Evolutionary conservation across 768 basidiomycete species (phyloP), one percentile per base, ranked within the genome.

Genomic region (Sarcomyxa edulis): DNA sequence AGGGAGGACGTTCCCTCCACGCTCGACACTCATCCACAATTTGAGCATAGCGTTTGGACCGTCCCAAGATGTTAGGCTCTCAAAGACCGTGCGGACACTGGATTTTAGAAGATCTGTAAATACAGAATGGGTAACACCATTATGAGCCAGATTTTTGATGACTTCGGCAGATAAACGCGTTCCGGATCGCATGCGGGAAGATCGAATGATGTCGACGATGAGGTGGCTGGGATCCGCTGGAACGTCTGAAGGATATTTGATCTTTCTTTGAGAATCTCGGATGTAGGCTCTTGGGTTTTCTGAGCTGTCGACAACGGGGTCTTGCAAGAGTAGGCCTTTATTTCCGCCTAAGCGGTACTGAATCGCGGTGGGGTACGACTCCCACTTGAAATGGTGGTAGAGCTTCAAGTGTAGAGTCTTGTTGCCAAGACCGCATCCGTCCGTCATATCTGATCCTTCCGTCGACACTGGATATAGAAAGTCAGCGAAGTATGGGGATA

Each of bases 111-210:
- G 46, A 1, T 62, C 37, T 4, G 56, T 32, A 44, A 82, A 76
- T 5, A 66, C 52, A 0, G 30, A 3, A 19, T 55, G 43, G 5
- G 69, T 65, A 3, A 85, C 81, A 0, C 76, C 75, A 47, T 84
- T 84, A 40, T 83, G 79, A 0, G 72, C 65, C 4, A 84, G 60
- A 50, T 82, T 83, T 32, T 80, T 71, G 25, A 83, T 74, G 0
- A 68, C 72, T 47, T 85, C 80, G 1, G 64, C 56, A 1, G 78
- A 73, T 5, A 84, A 59, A 6, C 64, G 59, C 4, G 66, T 60
- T 2, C 72, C 67, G 2, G 65, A 61, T 12, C 60, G 57, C 44
- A 79, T 53, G 10, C 71, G 69, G 1, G 77, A 71, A 0, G 66
- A 56, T 1, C 74, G 68, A 12, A 80, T 65, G 16, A 77, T 56